Conservation (phyloP, 2,329 filamentous ascomycete genomes). For the Aspergillus pseudoglaucus region DNA sequence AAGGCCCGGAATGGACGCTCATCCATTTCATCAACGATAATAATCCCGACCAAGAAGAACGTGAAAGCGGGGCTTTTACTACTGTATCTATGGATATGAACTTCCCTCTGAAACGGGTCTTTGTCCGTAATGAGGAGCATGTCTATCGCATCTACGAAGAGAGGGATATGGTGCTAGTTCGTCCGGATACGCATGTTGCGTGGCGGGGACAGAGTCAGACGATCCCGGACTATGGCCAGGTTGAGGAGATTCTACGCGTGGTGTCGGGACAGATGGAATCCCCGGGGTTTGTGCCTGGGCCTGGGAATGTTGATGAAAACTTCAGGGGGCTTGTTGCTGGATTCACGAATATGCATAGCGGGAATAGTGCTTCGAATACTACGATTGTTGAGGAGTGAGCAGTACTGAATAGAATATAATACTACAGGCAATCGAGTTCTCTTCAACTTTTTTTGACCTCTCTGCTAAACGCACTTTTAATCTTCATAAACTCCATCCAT, state of each 20-base stretch:
- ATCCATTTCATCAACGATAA: constrained; percentile 11
- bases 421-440: not conserved
- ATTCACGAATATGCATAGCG: not conserved
- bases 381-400: not conserved
- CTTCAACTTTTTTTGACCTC: not conserved
- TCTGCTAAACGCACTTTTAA: not conserved
- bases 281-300: not conserved
- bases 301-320: not conserved
- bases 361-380: not conserved
- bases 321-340: not conserved
- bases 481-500: not conserved
- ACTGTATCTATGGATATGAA: not conserved
- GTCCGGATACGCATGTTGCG: constrained; percentile 24
- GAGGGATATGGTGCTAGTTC: constrained; percentile 18
- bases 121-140: constrained; percentile 13
- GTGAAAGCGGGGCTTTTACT: not conserved
- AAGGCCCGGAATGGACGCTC: constrained; percentile 11
- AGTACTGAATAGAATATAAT: not conserved
- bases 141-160: constrained; percentile 16
- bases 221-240: not conserved
- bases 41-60: not conserved
- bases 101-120: constrained; percentile 3
- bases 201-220: constrained; percentile 11
- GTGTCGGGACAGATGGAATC: not conserved
- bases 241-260: not conserved